Percentiles rank a stretch among this genome's conserved stretches.
Conservation (phyloP, 2,329 filamentous ascomycete species). For the Aspergillus nomiae region DNA sequence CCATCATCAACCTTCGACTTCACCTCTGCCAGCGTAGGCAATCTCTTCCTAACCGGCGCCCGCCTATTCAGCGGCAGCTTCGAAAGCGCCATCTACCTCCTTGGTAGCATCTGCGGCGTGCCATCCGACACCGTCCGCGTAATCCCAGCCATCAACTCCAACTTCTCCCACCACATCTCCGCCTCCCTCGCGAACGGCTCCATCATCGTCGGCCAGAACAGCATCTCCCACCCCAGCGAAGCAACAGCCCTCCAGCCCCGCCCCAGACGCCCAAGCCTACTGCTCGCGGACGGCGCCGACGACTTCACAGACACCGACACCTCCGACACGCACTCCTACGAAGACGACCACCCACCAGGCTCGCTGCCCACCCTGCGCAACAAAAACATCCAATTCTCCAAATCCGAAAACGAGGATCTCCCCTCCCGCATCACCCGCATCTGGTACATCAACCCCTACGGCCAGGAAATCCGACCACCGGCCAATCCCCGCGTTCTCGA, state of each 20-base stretch:
- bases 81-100: conserved; percentile 86
- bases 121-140: conserved; percentile 71
- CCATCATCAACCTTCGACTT: conserved; percentile 75
- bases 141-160: conserved; percentile 88
- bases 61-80: conserved; percentile 90
- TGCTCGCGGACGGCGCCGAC: conserved; percentile 36
- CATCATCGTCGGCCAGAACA: conserved; percentile 86
- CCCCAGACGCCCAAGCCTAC: conserved; percentile 36
- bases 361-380: conserved; percentile 77
- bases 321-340: conserved; percentile 41
- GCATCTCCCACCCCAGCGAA: conserved; percentile 80
- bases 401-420: conserved; percentile 76
- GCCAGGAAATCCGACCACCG: conserved; percentile 86
- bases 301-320: conserved; percentile 35
- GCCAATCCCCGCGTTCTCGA: conserved; percentile 80
- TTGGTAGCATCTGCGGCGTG: conserved; percentile 84
- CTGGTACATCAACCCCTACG: conserved; percentile 98
- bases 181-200: conserved; percentile 76
- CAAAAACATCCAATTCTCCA: conserved; percentile 80
- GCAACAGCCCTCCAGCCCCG: conserved; percentile 54
- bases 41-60: conserved; percentile 80
- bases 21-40: conserved; percentile 73
- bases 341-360: conserved; percentile 54
- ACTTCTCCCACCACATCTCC: conserved; percentile 93
- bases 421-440: conserved; percentile 75